Evolutionary conservation across 192 early-diverging fungal species (phyloP).

Genomic region (Podila verticillata): DNA sequence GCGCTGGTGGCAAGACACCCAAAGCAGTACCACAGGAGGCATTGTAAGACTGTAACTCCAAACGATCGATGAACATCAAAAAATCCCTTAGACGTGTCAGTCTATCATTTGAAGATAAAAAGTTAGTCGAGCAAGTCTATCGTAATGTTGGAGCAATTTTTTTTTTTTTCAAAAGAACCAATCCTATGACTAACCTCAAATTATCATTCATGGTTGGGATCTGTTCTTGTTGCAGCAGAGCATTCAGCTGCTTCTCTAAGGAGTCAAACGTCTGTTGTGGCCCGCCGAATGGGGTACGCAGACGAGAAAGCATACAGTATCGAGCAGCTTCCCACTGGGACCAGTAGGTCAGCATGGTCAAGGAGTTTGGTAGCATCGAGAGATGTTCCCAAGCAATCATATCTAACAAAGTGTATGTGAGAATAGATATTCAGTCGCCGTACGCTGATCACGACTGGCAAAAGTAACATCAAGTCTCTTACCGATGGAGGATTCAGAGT

Average conservation of each 20-base stretch:
- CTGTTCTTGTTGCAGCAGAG: slow-evolving; percentile 21
- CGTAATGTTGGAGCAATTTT: too few relatives aligned
- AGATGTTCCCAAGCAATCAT: slow-evolving; percentile 24
- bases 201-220: not conserved
- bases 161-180: not conserved
- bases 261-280: slow-evolving; percentile 71
- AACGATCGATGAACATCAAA: slow-evolving; percentile 69
- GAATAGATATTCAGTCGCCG: not conserved
- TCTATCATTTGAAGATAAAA: not conserved
- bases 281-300: slow-evolving; percentile 80
- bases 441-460: not conserved
- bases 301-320: slow-evolving; percentile 74
- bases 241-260: slow-evolving; percentile 57
- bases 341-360: slow-evolving; percentile 71
- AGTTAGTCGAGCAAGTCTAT: not conserved
- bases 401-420: not conserved
- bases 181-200: not conserved
- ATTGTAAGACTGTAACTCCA: slow-evolving; percentile 80
- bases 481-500: slow-evolving; percentile 35
- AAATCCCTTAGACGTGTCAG: slow-evolving; percentile 54
- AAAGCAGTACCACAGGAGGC: slow-evolving; percentile 67
- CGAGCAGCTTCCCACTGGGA: slow-evolving; percentile 78
- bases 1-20: slow-evolving; percentile 64
- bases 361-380: slow-evolving; percentile 45
- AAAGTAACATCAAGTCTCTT: not conserved